Evolutionary conservation across 2,329 filamentous ascomycete genomes (phyloP).

Genomic region (Rosellinia necatrix): DNA sequence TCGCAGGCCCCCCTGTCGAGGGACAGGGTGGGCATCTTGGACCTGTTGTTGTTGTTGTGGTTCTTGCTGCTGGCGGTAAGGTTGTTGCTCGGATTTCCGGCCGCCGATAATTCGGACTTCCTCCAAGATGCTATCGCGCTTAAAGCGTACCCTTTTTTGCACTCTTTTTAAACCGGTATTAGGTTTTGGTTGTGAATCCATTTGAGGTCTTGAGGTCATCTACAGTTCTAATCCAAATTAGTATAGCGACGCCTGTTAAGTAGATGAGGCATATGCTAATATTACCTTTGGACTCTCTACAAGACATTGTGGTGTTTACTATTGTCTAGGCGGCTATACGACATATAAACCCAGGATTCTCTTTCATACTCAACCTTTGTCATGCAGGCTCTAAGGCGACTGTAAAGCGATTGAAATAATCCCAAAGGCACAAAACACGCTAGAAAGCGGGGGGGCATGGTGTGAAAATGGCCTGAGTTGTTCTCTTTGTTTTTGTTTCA

Average conservation of each 20-base stretch:
- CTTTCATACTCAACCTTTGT: not conserved
- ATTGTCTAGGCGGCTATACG: too few species aligned
- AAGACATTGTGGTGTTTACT: too few species aligned
- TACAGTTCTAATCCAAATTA: too few species aligned
- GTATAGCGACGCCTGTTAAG: too few species aligned
- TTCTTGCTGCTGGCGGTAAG: not conserved
- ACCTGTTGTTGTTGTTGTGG: not conserved
- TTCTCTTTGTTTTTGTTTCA: not conserved
- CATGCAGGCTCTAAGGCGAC: not conserved
- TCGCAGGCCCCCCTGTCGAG: not conserved
- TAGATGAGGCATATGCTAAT: too few species aligned
- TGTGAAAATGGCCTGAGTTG: too few species aligned
- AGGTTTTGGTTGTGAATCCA: not conserved
- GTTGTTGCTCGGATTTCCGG: not conserved
- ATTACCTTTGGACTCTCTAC: too few species aligned
- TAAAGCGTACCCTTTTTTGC: conserved; percentile 6
- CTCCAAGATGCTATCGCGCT: conserved; percentile 2
- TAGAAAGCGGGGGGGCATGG: not conserved
- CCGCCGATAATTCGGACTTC: not conserved
- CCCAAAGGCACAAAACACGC: not conserved
- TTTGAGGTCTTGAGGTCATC: not conserved
- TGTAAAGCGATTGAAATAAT: not conserved
- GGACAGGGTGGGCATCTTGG: not conserved
- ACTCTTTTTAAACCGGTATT: not conserved
- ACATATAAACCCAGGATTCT: too few species aligned